Percentiles rank a stretch among this genome's conserved stretches.
Evolutionary conservation across 225 moss, liverwort and hornwort species (phyloP).

Genomic region (Marchantia paleacea): DNA sequence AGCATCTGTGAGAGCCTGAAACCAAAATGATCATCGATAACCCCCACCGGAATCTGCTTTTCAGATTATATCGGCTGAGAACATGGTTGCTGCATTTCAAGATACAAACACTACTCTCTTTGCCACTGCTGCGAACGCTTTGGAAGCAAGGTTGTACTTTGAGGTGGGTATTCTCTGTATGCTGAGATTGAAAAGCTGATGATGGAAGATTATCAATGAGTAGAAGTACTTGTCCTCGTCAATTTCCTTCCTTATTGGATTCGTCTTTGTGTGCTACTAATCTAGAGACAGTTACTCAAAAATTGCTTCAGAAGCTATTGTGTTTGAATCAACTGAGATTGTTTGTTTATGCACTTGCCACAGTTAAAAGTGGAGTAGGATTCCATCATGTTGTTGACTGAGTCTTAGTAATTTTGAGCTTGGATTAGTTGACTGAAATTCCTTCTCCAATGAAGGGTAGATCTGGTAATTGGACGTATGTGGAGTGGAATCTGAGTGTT

Average conservation of each 20-base stretch:
- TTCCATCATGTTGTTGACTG: not conserved
- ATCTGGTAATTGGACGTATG: not conserved
- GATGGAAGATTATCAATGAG: not conserved
- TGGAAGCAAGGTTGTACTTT: conserved; percentile 70
- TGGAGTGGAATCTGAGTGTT: not conserved
- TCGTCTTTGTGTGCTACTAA: too few species aligned
- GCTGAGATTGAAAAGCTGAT: not conserved
- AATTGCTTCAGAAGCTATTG: not conserved
- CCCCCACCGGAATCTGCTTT: not conserved
- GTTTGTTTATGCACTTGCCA: not conserved
- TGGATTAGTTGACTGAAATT: not conserved
- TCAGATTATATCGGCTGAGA: conserved; percentile 85
- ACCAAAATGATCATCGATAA: not conserved
- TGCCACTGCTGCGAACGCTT: conserved; percentile 68
- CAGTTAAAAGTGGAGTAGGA: not conserved
- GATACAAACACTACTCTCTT: conserved; percentile 65
- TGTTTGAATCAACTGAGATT: not conserved
- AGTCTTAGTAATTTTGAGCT: not conserved
- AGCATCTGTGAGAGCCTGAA: not conserved
- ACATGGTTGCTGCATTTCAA: conserved; percentile 87
- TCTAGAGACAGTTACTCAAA: too few species aligned
- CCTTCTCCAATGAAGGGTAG: not conserved
- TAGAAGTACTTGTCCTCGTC: not conserved
- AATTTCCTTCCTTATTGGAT: not conserved
- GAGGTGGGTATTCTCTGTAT: conserved; percentile 35